Conservation (phyloP, 352 stramenopile species). For the Globisporangium alternatum region DNA sequence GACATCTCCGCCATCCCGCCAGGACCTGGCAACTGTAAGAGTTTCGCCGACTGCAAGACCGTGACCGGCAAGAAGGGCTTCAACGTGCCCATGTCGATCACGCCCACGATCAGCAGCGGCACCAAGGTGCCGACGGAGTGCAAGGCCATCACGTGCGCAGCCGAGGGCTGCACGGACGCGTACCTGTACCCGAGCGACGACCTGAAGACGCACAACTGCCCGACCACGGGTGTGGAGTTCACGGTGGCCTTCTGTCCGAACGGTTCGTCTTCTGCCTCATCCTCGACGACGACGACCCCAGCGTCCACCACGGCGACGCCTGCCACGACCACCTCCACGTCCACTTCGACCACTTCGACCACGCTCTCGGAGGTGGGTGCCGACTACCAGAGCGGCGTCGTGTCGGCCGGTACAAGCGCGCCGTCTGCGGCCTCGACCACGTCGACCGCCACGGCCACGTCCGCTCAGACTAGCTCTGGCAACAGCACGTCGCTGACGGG, state of each 20-base stretch:
- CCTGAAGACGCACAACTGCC: constrained; percentile 52
- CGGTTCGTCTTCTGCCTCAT: constrained; percentile 19
- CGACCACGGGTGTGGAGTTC: constrained; percentile 27
- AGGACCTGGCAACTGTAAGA: constrained; percentile 47
- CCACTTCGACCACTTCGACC: constrained; percentile 10
- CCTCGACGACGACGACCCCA: constrained; percentile 17
- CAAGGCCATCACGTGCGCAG: constrained; percentile 29
- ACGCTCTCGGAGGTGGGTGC: constrained; percentile 19
- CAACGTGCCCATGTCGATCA: constrained; percentile 64
- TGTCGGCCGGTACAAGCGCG: constrained; percentile 3
- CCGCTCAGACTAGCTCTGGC: neutral
- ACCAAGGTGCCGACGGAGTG: constrained; percentile 30
- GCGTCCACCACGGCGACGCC: neutral
- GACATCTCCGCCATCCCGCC: constrained; percentile 55
- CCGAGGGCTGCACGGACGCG: constrained; percentile 35
- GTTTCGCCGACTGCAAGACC: constrained; percentile 41
- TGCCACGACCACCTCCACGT: constrained; percentile 8
- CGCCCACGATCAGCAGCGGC: constrained; percentile 22
- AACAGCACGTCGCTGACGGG: constrained; percentile 30
- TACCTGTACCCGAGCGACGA: constrained; percentile 53
- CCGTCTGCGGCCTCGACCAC: neutral
- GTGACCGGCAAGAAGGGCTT: constrained; percentile 53
- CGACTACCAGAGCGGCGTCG: constrained; percentile 17
- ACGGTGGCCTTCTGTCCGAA: constrained; percentile 44
- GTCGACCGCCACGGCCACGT: neutral